Percentiles rank a stretch among this genome's conserved stretches.
Conservation (phyloP, 75 land plant species). For the Cryptomeria japonica region DNA sequence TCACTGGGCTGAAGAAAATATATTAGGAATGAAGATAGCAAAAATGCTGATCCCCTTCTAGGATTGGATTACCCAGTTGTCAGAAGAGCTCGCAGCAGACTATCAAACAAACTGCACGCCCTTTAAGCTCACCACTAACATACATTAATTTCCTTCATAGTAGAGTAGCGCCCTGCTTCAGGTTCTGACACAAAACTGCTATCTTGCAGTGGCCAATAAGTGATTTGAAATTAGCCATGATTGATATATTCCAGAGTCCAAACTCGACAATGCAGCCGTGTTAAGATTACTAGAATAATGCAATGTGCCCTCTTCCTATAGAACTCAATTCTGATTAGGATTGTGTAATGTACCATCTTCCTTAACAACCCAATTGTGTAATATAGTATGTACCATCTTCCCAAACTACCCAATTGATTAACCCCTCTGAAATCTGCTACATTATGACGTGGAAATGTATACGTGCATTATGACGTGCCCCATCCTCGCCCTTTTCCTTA, state of each 20-base stretch:
- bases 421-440: neutral
- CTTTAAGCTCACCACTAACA: neutral
- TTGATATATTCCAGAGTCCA: neutral
- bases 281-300: neutral
- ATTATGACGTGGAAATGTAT: neutral
- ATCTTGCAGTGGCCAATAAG: neutral
- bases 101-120: neutral
- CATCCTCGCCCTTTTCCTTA: neutral
- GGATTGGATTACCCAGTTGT: neutral
- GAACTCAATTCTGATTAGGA: neutral
- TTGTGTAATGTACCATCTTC: neutral
- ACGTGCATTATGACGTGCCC: neutral
- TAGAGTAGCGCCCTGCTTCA: neutral
- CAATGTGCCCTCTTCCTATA: neutral
- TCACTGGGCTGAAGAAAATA: neutral
- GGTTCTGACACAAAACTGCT: neutral
- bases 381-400: neutral
- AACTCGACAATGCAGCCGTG: neutral
- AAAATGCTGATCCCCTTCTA: neutral
- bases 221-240: constrained; percentile 8
- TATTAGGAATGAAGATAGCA: neutral
- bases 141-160: neutral
- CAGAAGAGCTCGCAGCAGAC: neutral
- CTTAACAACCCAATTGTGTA: neutral
- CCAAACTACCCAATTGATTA: neutral